Conservation (phyloP, 345 rosid genomes). For the Eucalyptus cladocalyx region DNA sequence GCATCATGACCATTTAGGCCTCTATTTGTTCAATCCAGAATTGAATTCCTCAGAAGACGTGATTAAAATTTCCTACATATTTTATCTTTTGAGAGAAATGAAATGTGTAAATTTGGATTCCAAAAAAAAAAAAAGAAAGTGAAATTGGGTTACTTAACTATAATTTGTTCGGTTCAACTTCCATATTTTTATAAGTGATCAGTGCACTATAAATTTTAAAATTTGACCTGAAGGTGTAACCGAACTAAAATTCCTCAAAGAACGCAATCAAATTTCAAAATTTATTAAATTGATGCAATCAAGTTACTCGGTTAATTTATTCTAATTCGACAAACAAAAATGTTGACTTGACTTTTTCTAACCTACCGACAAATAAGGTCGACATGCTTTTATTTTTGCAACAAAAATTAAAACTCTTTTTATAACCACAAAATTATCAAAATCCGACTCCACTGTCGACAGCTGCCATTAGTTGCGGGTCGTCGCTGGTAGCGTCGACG, state of each 20-base stretch:
- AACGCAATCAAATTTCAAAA: background rate
- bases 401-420: background rate
- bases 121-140: background rate
- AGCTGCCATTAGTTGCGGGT: background rate
- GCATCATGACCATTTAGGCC: background rate
- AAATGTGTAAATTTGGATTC: background rate
- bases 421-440: background rate
- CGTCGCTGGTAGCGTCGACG: background rate
- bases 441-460: background rate
- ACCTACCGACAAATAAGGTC: fast-evolving
- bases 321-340: background rate
- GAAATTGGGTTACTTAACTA: background rate
- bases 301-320: fast-evolving
- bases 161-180: background rate
- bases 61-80: background rate
- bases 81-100: background rate
- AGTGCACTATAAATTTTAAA: background rate
- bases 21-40: background rate
- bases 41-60: background rate
- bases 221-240: fast-evolving
- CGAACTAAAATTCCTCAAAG: background rate
- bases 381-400: background rate
- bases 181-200: background rate
- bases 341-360: fast-evolving
- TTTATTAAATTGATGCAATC: background rate